Percentiles rank a stretch among this genome's conserved stretches.
These are phyloP conservation scores for Camptophora hylomeconis DNA, from an alignment of 2,329 filamentous ascomycete genomes.

Conservation along the genomic window DNA sequence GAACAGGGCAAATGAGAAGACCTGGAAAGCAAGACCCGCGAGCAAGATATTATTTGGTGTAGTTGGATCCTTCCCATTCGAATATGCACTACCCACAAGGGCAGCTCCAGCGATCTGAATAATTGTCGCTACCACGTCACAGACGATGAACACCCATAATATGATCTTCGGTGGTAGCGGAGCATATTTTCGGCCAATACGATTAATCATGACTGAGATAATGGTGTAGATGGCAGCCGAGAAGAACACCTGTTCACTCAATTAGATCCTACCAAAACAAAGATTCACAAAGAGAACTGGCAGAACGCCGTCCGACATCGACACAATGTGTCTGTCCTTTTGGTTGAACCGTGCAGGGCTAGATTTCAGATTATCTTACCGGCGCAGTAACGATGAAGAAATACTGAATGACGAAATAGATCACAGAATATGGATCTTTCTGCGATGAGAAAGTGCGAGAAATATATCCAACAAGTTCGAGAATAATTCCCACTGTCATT, in stretches of 20 bases:
- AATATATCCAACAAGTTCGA: conserved; percentile 40
- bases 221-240: conserved; percentile 44
- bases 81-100: conserved; percentile 38
- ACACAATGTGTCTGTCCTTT: too few species aligned
- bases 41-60: conserved; percentile 43
- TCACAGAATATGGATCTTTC: conserved; percentile 39
- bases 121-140: conserved; percentile 41
- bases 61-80: conserved; percentile 36
- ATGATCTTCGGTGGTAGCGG: conserved; percentile 35
- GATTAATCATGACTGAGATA: conserved; percentile 37
- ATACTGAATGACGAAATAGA: conserved; percentile 46
- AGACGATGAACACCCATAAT: conserved; percentile 41
- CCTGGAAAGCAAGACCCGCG: conserved; percentile 42
- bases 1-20: conserved; percentile 37
- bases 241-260: not conserved
- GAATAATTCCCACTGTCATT: conserved; percentile 31
- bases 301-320: too few species aligned
- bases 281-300: too few species aligned
- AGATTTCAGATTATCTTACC: too few species aligned
- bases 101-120: conserved; percentile 43
- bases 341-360: too few species aligned
- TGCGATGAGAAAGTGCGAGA: conserved; percentile 36
- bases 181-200: conserved; percentile 31
- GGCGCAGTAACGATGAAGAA: conserved; percentile 50
- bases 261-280: not conserved